Evolutionary conservation across 1,284 basidiomycete genomes (phyloP).

Genomic region (Butyriboletus appendiculatus): DNA sequence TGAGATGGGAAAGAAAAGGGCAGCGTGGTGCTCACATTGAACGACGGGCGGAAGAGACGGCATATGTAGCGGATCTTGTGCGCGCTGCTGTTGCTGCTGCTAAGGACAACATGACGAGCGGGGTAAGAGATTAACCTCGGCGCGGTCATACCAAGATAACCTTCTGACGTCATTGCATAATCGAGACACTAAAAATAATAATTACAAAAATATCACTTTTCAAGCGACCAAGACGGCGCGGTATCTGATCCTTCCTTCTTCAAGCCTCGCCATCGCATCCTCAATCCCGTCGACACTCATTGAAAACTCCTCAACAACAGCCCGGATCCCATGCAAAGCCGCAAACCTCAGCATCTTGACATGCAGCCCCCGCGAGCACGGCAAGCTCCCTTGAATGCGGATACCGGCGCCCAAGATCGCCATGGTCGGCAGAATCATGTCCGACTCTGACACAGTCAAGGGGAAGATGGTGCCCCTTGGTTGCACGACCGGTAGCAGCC

Average conservation of each 20-base stretch:
- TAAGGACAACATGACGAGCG: constrained; percentile 14
- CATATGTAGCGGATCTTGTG: not conserved
- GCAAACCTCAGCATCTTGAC: constrained; percentile 33
- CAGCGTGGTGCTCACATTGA: constrained; percentile 4
- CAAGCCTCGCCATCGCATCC: constrained; percentile 30
- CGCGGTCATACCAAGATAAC: not conserved
- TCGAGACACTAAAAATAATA: not conserved
- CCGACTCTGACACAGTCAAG: constrained; percentile 22
- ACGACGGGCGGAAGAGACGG: not conserved
- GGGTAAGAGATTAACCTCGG: not conserved
- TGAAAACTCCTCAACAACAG: constrained; percentile 32
- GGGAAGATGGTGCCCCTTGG: constrained; percentile 23
- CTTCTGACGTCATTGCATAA: constrained; percentile 20
- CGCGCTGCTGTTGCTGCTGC: constrained; percentile 4
- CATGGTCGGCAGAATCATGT: constrained; percentile 23
- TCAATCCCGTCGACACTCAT: constrained; percentile 33
- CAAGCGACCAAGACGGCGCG: constrained; percentile 34
- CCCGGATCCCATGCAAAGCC: constrained; percentile 24
- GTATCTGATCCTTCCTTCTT: constrained; percentile 32
- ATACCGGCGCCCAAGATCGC: constrained; percentile 17
- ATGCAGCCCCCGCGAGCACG: constrained; percentile 29
- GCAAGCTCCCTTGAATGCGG: constrained; percentile 27
- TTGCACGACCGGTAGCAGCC: constrained; percentile 27
- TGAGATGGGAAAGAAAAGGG: not conserved
- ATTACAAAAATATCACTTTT: not conserved